Percentiles rank a stretch among this genome's conserved stretches.
phyloP scores from a whole-genome alignment of 1,284 basidiomycete species.

The Hemileia vastatrix region DNA sequence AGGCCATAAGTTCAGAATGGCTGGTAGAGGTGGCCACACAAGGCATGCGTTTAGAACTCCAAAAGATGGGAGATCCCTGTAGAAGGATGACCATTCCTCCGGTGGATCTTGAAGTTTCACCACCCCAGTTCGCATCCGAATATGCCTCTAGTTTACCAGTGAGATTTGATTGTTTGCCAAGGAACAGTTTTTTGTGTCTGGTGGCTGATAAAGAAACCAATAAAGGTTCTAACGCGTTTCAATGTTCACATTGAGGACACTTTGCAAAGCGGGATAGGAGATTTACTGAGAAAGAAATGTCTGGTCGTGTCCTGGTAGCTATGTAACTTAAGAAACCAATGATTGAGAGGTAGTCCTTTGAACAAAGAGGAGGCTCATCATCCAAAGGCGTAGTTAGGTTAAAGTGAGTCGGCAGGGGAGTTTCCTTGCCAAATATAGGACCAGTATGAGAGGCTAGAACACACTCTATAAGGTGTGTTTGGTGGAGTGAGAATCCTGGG shows the following conservation, averaged over 20 bases:
- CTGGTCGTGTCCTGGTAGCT: not conserved
- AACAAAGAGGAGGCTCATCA: no score
- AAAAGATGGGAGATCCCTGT: not conserved
- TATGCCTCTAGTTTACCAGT: not conserved
- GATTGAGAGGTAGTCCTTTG: not conserved
- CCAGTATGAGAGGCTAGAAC: no score
- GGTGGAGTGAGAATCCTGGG: no score
- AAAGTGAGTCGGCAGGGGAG: not conserved
- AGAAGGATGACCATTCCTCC: not conserved
- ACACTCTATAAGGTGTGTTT: no score
- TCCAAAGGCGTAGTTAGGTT: not conserved
- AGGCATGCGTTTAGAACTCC: not conserved
- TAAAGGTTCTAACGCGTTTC: not conserved
- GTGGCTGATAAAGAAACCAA: not conserved
- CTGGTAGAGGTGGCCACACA: not conserved
- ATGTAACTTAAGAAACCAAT: conserved; percentile 1
- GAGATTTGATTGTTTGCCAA: not conserved
- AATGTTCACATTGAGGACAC: not conserved
- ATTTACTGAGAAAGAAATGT: not conserved
- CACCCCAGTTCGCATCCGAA: conserved; percentile 2
- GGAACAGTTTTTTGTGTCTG: not conserved
- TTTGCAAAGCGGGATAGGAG: not conserved
- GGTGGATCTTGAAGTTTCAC: not conserved
- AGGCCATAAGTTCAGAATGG: conserved; percentile 5
- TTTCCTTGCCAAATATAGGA: no score